Conservation (phyloP, 768 basidiomycete species). For the Lepiota subincarnata region DNA sequence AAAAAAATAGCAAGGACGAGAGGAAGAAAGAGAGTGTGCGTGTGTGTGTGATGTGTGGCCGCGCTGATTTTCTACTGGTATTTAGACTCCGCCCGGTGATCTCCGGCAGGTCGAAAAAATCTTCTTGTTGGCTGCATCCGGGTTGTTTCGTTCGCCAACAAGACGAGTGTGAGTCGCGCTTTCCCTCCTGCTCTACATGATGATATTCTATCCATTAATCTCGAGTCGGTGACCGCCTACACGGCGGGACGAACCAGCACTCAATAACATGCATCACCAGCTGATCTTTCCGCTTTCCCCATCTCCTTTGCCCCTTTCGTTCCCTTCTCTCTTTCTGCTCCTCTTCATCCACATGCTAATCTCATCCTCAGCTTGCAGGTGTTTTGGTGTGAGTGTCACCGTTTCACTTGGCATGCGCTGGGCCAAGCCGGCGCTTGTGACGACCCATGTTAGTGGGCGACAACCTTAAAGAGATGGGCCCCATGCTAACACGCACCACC, state of each 20-base stretch:
- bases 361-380: not conserved
- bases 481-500: constrained; percentile 40
- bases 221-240: constrained; percentile 66
- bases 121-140: no score
- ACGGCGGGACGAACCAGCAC: constrained; percentile 54
- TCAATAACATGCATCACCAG: constrained; percentile 77
- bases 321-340: not conserved
- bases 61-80: not conserved
- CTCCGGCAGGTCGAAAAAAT: not conserved
- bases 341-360: not conserved
- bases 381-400: not conserved
- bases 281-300: constrained; percentile 28
- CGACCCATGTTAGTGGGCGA: constrained; percentile 22
- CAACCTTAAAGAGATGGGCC: constrained; percentile 22
- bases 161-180: constrained; percentile 28
- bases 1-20: constrained; percentile 4
- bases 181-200: constrained; percentile 33
- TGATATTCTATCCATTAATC: constrained; percentile 58
- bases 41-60: no score
- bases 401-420: not conserved
- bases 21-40: not conserved
- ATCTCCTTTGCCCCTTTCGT: constrained; percentile 11
- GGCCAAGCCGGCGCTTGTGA: constrained; percentile 17
- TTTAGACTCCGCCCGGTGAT: not conserved
- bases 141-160: not conserved